Evolutionary conservation across 257 asterid genomes (phyloP).

Genomic region (Penstemon barbatus): DNA sequence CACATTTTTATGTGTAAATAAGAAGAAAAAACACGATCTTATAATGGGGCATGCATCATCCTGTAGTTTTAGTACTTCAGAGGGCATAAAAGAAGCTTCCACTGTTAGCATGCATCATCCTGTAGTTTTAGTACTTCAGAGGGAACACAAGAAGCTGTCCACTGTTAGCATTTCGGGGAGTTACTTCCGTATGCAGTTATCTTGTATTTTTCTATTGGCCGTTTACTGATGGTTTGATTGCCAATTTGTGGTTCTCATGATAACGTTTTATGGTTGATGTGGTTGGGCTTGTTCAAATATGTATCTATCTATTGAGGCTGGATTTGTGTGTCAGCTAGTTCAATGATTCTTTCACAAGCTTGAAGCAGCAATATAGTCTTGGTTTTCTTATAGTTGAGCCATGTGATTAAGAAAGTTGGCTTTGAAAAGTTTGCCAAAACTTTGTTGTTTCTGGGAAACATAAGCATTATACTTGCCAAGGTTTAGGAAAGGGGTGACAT

Average conservation of each 20-base stretch:
- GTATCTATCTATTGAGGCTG: constrained; percentile 23
- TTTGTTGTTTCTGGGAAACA: constrained; percentile 22
- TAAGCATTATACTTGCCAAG: constrained; percentile 13
- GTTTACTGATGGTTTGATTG: constrained; percentile 12
- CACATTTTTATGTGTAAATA: constrained; percentile 15
- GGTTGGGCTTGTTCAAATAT: constrained; percentile 16
- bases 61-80: background rate
- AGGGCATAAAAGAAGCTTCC: background rate
- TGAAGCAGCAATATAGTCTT: constrained; percentile 25
- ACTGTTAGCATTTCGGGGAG: constrained; percentile 6
- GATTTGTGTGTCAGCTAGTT: constrained; percentile 20
- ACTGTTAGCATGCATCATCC: background rate
- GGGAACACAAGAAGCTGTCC: constrained; percentile 9
- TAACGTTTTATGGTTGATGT: constrained; percentile 13
- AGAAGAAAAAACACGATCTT: background rate
- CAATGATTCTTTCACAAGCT: constrained; percentile 19
- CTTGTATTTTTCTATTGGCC: background rate
- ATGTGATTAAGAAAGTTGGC: constrained; percentile 19
- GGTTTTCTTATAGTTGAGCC: constrained; percentile 18
- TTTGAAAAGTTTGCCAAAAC: constrained; percentile 21
- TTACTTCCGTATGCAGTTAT: constrained; percentile 5
- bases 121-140: constrained; percentile 11
- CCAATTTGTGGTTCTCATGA: constrained; percentile 18
- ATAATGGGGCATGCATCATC: background rate
- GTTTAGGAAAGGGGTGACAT: constrained; percentile 15